A percentile compares a stretch with the other conserved stretches of the same genome.
Conservation (phyloP, 2,329 filamentous ascomycete genomes). For the Cladophialophora psammophila region DNA sequence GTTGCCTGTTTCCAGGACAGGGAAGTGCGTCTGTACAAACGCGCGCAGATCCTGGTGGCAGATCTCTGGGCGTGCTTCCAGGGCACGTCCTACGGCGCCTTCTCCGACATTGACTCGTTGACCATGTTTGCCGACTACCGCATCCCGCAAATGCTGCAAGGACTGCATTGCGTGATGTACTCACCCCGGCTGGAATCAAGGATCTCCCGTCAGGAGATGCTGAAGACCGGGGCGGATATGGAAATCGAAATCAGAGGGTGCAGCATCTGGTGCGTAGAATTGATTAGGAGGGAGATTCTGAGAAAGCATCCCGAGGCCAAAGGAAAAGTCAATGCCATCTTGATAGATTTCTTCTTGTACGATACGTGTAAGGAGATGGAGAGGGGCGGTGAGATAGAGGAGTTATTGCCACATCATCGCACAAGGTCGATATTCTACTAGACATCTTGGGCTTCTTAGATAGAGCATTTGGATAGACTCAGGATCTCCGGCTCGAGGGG, state of each 20-base stretch:
- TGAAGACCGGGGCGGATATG: slow-evolving; percentile 76
- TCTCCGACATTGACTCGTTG: slow-evolving; percentile 83
- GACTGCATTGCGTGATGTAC: slow-evolving; percentile 81
- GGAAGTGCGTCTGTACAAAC: slow-evolving; percentile 83
- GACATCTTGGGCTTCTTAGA: not conserved
- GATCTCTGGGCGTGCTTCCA: slow-evolving; percentile 97
- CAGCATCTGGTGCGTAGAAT: slow-evolving; percentile 95
- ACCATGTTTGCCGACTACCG: slow-evolving; percentile 99
- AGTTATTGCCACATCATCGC: slow-evolving; percentile 53
- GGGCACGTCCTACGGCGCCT: slow-evolving; percentile 77
- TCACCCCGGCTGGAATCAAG: slow-evolving; percentile 78
- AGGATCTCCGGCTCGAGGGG: not conserved
- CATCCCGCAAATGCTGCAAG: slow-evolving; percentile 89
- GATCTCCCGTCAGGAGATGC: slow-evolving; percentile 68
- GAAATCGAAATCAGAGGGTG: slow-evolving; percentile 90
- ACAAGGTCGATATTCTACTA: slow-evolving; percentile 41
- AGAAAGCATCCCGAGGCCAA: slow-evolving; percentile 65
- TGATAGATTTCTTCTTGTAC: slow-evolving; percentile 98
- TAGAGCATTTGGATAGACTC: not conserved
- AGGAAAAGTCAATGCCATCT: slow-evolving; percentile 75
- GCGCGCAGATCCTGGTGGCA: slow-evolving; percentile 93
- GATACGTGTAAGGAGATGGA: slow-evolving; percentile 91
- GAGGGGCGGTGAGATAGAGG: slow-evolving; percentile 45
- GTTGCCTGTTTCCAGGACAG: slow-evolving; percentile 77
- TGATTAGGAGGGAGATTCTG: slow-evolving; percentile 82